Percentiles rank a stretch among this genome's conserved stretches.
phyloP scores from a whole-genome alignment of 768 basidiomycete genomes.

The Pholiota molesta region DNA sequence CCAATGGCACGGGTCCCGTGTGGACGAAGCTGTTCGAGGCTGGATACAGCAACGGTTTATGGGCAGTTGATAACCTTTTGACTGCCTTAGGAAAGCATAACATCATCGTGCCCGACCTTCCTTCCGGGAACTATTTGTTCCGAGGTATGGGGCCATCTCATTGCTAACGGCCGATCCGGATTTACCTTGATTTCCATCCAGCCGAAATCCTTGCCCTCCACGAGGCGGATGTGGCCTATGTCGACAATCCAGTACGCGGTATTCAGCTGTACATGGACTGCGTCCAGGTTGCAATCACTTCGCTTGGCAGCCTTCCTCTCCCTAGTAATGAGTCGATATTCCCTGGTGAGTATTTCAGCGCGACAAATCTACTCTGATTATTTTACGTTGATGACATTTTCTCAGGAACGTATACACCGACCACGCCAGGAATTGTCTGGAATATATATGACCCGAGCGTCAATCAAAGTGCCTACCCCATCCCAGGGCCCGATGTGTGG shows the following conservation, averaged over 20 bases:
- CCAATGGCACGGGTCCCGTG: constrained; percentile 31
- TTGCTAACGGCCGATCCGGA: constrained; percentile 19
- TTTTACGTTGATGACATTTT: not conserved
- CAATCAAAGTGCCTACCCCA: constrained; percentile 27
- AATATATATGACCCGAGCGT: constrained; percentile 29
- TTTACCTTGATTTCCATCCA: not conserved
- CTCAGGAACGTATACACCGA: constrained; percentile 29
- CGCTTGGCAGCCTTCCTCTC: constrained; percentile 26
- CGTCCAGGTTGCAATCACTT: constrained; percentile 46
- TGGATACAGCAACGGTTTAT: constrained; percentile 26
- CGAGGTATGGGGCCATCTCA: constrained; percentile 25
- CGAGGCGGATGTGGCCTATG: constrained; percentile 34
- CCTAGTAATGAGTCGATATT: constrained; percentile 31
- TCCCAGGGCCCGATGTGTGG: constrained; percentile 37
- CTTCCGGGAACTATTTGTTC: constrained; percentile 37
- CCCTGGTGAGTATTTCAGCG: constrained; percentile 25
- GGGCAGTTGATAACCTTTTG: constrained; percentile 37
- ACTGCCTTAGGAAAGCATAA: constrained; percentile 33
- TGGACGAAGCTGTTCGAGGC: constrained; percentile 39
- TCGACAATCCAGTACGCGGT: constrained; percentile 37
- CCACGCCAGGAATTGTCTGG: constrained; percentile 36
- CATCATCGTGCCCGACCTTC: constrained; percentile 34
- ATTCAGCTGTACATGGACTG: constrained; percentile 55
- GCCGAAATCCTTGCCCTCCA: constrained; percentile 40
- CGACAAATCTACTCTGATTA: not conserved